phyloP scores from a whole-genome alignment of 2,329 filamentous ascomycete species.

The Dothideomycetes sp. region DNA sequence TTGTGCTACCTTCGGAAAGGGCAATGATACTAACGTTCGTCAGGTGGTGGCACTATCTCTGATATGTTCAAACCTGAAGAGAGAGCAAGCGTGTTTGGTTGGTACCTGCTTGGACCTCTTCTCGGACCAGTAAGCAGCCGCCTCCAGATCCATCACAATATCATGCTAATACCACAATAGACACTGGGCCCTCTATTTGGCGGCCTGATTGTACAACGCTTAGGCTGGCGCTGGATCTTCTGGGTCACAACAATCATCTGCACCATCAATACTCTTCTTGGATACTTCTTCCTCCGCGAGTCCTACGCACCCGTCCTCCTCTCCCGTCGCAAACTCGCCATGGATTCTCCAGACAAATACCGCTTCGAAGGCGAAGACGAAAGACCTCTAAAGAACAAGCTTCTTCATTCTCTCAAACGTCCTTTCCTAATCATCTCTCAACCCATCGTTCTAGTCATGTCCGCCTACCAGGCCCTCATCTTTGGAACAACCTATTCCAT shows the following conservation, averaged over 20 bases:
- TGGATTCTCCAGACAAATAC: conserved; percentile 32
- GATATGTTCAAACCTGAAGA: conserved; percentile 42
- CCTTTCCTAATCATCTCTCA: conserved; percentile 36
- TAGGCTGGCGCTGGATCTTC: conserved; percentile 42
- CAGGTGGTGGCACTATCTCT: conserved; percentile 9
- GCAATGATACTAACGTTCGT: background rate
- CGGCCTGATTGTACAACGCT: conserved; percentile 35
- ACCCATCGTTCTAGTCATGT: conserved; percentile 39
- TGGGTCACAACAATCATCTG: conserved; percentile 38
- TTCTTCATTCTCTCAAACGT: conserved; percentile 30
- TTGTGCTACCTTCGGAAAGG: no score
- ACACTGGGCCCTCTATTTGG: conserved; percentile 36
- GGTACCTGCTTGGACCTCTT: conserved; percentile 37
- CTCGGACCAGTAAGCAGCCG: no score
- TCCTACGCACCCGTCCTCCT: conserved; percentile 37
- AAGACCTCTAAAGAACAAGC: conserved; percentile 29
- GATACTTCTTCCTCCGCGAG: conserved; percentile 37
- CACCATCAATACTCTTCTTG: conserved; percentile 32
- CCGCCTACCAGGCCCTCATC: conserved; percentile 37
- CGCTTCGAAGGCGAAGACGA: conserved; percentile 35
- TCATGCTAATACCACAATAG: no score
- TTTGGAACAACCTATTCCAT: conserved; percentile 41
- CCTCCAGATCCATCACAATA: no score
- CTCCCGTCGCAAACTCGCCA: conserved; percentile 25
- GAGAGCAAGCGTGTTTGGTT: conserved; percentile 38